phyloP scores from a whole-genome alignment of 768 basidiomycete species.

The Mrakia hoshinonis region DNA sequence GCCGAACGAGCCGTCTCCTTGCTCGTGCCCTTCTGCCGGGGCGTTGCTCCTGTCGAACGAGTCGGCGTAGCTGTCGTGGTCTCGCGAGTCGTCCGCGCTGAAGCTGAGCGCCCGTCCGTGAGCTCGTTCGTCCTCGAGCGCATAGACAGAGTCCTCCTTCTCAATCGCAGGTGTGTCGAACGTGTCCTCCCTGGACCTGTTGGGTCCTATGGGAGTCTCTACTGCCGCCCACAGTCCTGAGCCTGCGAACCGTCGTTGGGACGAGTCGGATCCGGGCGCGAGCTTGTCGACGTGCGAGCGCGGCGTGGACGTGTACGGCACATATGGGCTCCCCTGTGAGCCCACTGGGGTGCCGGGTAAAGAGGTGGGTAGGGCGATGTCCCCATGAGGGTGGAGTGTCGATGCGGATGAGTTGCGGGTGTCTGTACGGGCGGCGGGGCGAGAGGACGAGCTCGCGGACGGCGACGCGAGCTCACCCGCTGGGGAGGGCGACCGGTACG shows the following conservation, averaged over 20 bases:
- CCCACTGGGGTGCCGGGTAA: neutral
- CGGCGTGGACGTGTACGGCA: constrained; percentile 12
- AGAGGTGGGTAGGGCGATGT: neutral
- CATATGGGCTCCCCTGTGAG: neutral
- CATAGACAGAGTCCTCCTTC: neutral
- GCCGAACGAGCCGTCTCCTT: neutral
- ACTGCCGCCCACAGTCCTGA: neutral
- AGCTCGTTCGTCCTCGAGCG: constrained; percentile 1
- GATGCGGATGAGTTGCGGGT: neutral
- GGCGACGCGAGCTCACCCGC: neutral
- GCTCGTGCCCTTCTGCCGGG: neutral
- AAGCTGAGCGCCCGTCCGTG: neutral
- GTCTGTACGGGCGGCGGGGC: neutral
- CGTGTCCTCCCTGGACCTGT: neutral
- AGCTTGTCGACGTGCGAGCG: neutral
- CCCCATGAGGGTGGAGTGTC: neutral
- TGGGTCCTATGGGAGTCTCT: neutral
- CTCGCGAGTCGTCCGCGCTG: neutral
- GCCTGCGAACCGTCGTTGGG: constrained; percentile 2
- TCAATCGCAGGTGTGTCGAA: neutral
- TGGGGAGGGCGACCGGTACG: neutral
- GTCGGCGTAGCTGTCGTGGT: neutral
- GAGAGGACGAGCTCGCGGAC: neutral
- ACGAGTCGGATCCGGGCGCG: neutral
- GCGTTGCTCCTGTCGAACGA: neutral